Evolutionary conservation across 495 filamentous ascomycete genomes (phyloP).

Genomic region (Xylaria telfairii): DNA sequence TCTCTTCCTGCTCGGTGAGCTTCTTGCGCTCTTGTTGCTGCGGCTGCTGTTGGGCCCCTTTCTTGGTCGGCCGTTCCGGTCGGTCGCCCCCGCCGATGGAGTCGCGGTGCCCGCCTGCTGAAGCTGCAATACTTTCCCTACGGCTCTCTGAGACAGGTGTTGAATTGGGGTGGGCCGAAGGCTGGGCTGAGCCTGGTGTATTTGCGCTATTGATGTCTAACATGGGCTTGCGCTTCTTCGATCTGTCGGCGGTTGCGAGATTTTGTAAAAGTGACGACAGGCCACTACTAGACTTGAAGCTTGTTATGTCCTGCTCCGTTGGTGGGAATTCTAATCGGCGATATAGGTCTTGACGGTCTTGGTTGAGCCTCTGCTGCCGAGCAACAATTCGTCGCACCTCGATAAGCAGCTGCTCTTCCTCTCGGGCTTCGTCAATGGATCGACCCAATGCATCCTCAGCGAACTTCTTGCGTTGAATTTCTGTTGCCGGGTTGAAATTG

Average conservation of each 20-base stretch:
- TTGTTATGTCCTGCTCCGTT: conserved; percentile 68
- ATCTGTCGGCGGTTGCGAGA: conserved; percentile 79
- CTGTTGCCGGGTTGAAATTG: conserved; percentile 80
- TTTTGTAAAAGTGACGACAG: conserved; percentile 79
- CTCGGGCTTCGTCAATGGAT: conserved; percentile 83
- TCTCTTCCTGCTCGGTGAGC: conserved; percentile 75
- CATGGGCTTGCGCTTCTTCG: conserved; percentile 74
- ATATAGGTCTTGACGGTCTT: conserved; percentile 90
- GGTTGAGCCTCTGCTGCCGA: conserved; percentile 79
- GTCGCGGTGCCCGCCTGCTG: conserved; percentile 49
- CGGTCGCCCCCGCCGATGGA: conserved; percentile 55
- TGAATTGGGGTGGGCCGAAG: conserved; percentile 40
- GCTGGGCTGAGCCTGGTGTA: conserved; percentile 47
- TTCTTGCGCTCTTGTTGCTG: conserved; percentile 62
- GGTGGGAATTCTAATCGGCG: conserved; percentile 80
- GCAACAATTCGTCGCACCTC: conserved; percentile 90
- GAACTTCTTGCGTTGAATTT: conserved; percentile 80
- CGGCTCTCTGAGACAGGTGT: conserved; percentile 48
- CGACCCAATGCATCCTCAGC: conserved; percentile 79
- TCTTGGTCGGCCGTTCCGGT: conserved; percentile 55
- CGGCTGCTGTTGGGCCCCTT: conserved; percentile 46
- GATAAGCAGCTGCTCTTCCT: conserved; percentile 85
- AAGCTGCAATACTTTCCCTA: conserved; percentile 58
- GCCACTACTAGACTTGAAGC: conserved; percentile 80
- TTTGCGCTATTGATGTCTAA: conserved; percentile 64